These are phyloP conservation scores for Sporothrix curviconia DNA, from an alignment of 2,329 filamentous ascomycete species.

Conservation along the genomic window DNA sequence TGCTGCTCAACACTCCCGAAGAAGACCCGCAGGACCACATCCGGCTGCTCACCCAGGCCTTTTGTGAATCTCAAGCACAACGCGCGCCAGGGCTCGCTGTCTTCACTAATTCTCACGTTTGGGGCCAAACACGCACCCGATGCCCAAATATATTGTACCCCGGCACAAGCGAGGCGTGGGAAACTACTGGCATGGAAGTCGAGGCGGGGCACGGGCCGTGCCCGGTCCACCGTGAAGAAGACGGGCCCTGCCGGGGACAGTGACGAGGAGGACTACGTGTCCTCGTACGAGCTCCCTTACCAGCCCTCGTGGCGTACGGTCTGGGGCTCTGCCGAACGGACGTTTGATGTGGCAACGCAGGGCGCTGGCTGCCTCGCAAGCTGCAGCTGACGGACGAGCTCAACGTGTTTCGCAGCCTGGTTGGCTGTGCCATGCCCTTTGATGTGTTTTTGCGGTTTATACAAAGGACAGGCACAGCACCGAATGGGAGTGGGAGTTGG, in stretches of 20 bases:
- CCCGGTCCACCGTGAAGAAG: too few relatives aligned
- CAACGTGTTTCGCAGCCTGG: not conserved
- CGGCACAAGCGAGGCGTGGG: not conserved
- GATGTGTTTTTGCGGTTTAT: not conserved
- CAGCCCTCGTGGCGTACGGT: not conserved
- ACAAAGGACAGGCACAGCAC: too few relatives aligned
- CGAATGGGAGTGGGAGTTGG: too few relatives aligned
- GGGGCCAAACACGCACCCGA: not conserved
- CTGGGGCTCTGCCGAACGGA: not conserved
- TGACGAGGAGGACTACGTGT: not conserved
- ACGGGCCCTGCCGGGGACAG: too few relatives aligned
- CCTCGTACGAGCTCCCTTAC: not conserved
- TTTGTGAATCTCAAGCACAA: not conserved
- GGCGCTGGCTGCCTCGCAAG: not conserved
- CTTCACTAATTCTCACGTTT: not conserved
- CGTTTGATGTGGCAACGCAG: not conserved
- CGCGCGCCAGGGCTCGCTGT: not conserved
- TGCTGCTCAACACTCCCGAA: not conserved
- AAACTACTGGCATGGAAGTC: not conserved
- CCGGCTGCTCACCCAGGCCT: conserved; percentile 2
- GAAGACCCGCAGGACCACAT: not conserved
- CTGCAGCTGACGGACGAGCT: conserved; percentile 5
- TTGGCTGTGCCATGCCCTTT: not conserved
- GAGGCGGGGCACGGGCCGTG: too few relatives aligned
- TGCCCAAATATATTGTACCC: not conserved